Evolutionary conservation across 2,329 filamentous ascomycete genomes (phyloP), one percentile per base, ranked within the genome.

Genomic region (Paecilomyces dactylethromorphus): DNA sequence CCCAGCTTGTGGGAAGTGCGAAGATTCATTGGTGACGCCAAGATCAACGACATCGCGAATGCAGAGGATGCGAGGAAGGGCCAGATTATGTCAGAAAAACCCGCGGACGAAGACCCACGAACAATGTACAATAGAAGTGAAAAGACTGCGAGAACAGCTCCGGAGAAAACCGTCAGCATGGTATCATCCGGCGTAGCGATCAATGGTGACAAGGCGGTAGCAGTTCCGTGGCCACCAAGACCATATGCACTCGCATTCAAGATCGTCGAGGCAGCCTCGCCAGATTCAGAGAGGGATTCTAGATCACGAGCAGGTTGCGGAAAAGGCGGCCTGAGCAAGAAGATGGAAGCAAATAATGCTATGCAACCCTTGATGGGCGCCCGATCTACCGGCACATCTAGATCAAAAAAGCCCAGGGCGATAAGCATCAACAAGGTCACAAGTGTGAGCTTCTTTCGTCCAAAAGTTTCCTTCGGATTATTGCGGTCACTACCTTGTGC

Each of bases 301-400:
- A 57, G 32, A 21, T 15, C 54, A 22, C 58, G 55, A 57, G 49
- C 53, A 39, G 57, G 35, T 21, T 56, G 45, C 8, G 65, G 60
- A 35, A 83, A 76, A 31, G 81, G 79, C 15, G 79, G 79, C n/a
- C 78, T 79, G n/a, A 82, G 63, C 10, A 78, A 66, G 35, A 82
- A 72, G 4, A 81, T 66, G 0, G 81, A 81, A 13, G 72, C 60
- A 35, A 75, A 62, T 56, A 84, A 68, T 21, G 79, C 76, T 26
- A 78, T 52, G 60, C 83, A 81, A 29, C 82, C 81, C 39, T 78
- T 60, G 11, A 79, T 29, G 1, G 78, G 72, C 31, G 73, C 74
- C 22, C 73, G 67, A 57, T 74, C 69, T 67, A 66, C 71, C 58
- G 61, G 63, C 62, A 67, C 58, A 56, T 70, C 70, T 57, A 71